These are phyloP conservation scores for Eleusine indica DNA, from an alignment of 176 grass and related monocot genomes.

Conservation along the genomic window DNA sequence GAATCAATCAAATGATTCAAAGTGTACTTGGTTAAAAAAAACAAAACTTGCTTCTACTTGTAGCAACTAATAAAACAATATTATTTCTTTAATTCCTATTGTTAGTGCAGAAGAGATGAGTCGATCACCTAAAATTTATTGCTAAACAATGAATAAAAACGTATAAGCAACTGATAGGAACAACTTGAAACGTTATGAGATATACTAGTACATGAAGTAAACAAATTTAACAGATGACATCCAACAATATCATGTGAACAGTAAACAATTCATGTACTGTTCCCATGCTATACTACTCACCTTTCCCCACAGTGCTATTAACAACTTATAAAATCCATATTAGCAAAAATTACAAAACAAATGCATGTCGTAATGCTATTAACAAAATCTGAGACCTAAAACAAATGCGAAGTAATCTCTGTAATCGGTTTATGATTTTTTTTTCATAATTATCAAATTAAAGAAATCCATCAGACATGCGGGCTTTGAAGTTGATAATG, in stretches of 20 bases:
- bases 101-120: neutral
- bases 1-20: neutral
- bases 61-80: neutral
- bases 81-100: neutral
- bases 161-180: neutral
- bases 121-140: neutral
- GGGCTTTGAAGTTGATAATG: constrained; percentile 14
- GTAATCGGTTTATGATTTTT: neutral
- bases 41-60: neutral
- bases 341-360: neutral
- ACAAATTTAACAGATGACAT: too few species aligned
- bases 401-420: neutral
- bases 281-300: too few species aligned
- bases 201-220: too few species aligned
- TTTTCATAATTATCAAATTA: neutral
- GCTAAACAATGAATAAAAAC: neutral
- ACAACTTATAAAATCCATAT: neutral
- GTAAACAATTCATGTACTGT: too few species aligned
- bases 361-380: neutral
- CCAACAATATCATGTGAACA: too few species aligned
- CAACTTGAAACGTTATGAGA: neutral
- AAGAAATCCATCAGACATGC: neutral
- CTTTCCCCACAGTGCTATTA: too few species aligned
- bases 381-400: neutral
- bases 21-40: neutral